Evolutionary conservation across 1,284 basidiomycete genomes (phyloP), one percentile per base, ranked within the genome.

Genomic region (Melampsora larici-populina): DNA sequence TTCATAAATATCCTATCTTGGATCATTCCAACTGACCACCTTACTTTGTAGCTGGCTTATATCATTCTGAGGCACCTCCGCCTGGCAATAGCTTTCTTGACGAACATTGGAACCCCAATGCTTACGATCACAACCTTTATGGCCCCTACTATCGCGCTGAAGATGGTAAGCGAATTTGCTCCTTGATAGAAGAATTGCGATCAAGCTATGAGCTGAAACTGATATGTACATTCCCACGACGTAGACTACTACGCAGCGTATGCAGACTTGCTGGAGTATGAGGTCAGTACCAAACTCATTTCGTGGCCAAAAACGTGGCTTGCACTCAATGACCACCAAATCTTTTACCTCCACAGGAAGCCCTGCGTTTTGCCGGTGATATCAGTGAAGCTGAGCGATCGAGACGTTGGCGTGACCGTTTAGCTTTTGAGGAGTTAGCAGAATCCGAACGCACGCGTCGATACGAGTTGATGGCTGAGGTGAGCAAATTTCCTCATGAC

Each of bases 181-280:
- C 21, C 17, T 48, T 26, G 36, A n/a, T 26, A 7, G 9, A 31
- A 55, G 11, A 13, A 9, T 43, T 11, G 5, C 13, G 5, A 43
- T 43, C 11, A 13, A 43, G 33, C 33, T 36, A 4, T 43, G 40
- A 43, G 1, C 1, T 4, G 1, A 7, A 43, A 4, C 13, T 11
- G 40, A 11, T 43, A 8, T 43, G 5, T 29, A 1, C 13, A 29
- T 68, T 18, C 55, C 33, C 26, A 66, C 43, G 11, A 29, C 29
- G 5, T 43, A 78, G 76, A 78, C 49, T 78, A 78, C 55, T 78
- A 78, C 40, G 76, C 67, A 48, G 76, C 76, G 0, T 78, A 78
- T 66, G 76, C 67, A n/a, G 76, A 78, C 69, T 62, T 78, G 2
- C 65, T 78, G 51, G 76, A 70, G 36, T 78, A 70, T 64, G 76